phyloP scores from a whole-genome alignment of 305 asterid genomes.

The Rubia peregrina region DNA sequence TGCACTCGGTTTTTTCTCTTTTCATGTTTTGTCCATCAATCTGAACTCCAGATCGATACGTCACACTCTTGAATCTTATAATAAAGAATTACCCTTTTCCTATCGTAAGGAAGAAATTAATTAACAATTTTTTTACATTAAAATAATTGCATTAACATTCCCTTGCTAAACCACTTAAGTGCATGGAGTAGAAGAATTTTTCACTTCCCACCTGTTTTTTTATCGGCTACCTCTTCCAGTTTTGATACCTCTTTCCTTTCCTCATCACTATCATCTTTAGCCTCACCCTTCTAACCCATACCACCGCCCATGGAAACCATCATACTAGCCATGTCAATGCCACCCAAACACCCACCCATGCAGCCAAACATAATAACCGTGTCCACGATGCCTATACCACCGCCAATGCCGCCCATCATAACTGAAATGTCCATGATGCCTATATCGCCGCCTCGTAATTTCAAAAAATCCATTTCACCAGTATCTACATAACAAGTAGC shows the following conservation, averaged over 20 bases:
- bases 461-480: constrained; percentile 85
- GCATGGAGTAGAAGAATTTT: constrained; percentile 15
- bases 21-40: neutral
- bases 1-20: neutral
- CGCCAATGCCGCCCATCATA: constrained; percentile 10
- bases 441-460: neutral
- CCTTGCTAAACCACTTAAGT: constrained; percentile 11
- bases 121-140: constrained; percentile 1
- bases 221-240: constrained; percentile 32
- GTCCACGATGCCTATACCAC: constrained; percentile 60
- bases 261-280: constrained; percentile 66
- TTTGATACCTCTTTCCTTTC: constrained; percentile 50
- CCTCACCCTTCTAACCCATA: constrained; percentile 26
- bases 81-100: constrained; percentile 7
- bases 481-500: constrained; percentile 59
- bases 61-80: neutral
- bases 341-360: constrained; percentile 13
- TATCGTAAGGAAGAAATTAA: neutral
- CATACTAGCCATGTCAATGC: constrained; percentile 5
- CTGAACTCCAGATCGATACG: neutral
- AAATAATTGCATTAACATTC: neutral
- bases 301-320: constrained; percentile 20
- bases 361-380: constrained; percentile 30
- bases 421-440: neutral
- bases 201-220: constrained; percentile 29